Percentiles rank a stretch among this genome's conserved stretches.
Conservation (phyloP, 2,329 filamentous ascomycete genomes). For the Cephalotrichum gorgonifer region DNA sequence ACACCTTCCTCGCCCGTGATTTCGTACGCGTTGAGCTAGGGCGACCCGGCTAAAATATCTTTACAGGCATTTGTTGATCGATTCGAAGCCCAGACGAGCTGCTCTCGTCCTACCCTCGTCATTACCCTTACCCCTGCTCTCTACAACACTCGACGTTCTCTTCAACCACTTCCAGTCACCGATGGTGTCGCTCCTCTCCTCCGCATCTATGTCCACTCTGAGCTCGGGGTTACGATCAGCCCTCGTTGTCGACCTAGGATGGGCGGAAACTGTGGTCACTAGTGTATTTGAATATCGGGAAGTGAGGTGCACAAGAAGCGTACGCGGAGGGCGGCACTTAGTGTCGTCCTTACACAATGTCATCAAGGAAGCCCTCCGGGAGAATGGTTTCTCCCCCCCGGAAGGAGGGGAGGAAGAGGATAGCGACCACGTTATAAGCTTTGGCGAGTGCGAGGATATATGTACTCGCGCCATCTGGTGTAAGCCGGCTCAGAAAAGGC, state of each 20-base stretch:
- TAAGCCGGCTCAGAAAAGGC: conserved; percentile 12
- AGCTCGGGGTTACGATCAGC: conserved; percentile 80
- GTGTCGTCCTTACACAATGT: conserved; percentile 59
- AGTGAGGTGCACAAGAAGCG: conserved; percentile 57
- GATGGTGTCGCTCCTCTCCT: conserved; percentile 69
- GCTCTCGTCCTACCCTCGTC: conserved; percentile 68
- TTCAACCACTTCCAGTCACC: conserved; percentile 76
- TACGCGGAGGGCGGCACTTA: conserved; percentile 64
- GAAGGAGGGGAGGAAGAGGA: conserved; percentile 18
- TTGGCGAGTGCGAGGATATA: conserved; percentile 76
- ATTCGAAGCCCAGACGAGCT: conserved; percentile 65
- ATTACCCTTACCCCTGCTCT: conserved; percentile 68
- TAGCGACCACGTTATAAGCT: conserved; percentile 38
- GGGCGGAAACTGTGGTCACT: conserved; percentile 80
- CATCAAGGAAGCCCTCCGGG: conserved; percentile 34
- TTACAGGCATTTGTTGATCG: conserved; percentile 52
- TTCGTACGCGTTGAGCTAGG: background rate
- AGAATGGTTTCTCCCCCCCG: background rate
- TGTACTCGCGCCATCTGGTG: conserved; percentile 73
- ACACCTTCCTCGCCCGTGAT: conserved; percentile 13
- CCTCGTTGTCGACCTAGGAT: conserved; percentile 81
- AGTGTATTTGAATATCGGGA: conserved; percentile 87
- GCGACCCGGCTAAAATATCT: conserved; percentile 6
- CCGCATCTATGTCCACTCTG: conserved; percentile 61
- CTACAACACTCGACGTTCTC: conserved; percentile 63